Evolutionary conservation across 202 grass and related monocot species (phyloP).

Genomic region (Zoysia matrella): DNA sequence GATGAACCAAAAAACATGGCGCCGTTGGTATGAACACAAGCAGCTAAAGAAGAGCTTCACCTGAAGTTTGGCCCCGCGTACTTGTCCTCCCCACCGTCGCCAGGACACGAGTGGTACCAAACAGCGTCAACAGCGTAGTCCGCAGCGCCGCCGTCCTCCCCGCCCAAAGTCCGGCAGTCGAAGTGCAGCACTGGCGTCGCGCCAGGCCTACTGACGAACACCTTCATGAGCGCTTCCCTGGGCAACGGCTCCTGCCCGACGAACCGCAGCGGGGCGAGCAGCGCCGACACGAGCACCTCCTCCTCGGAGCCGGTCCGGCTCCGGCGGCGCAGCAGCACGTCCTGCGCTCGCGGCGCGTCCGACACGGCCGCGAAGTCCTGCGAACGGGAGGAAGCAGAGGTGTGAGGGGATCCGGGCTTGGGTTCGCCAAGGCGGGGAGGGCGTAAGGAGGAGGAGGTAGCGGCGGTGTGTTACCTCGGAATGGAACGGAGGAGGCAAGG

Average conservation of each 20-base stretch:
- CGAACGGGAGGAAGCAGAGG: not conserved
- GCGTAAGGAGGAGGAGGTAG: too few relatives aligned
- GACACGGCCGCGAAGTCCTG: conserved; percentile 65
- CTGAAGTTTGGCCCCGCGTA: conserved; percentile 58
- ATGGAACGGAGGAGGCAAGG: not conserved
- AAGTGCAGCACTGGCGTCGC: conserved; percentile 63
- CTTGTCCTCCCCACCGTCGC: conserved; percentile 40
- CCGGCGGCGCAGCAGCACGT: conserved; percentile 60
- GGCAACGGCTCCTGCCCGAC: conserved; percentile 32
- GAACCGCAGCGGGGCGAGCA: conserved; percentile 64
- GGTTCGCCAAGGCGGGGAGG: too few relatives aligned
- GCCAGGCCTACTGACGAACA: conserved; percentile 64
- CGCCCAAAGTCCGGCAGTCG: conserved; percentile 49
- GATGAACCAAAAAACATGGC: too few relatives aligned
- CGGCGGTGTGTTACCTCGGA: conserved; percentile 16
- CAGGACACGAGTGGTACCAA: conserved; percentile 55
- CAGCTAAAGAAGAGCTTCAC: conserved; percentile 24
- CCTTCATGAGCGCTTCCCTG: conserved; percentile 61
- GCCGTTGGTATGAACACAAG: not conserved
- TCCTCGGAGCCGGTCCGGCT: conserved; percentile 33
- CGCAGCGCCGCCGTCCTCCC: not conserved
- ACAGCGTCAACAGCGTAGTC: conserved; percentile 47
- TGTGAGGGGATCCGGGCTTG: not conserved
- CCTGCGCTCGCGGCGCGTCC: conserved; percentile 48
- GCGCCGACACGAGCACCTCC: conserved; percentile 65